Base-by-base conservation (phyloP, 1,284 basidiomycete genomes). In the Uromyces viciae-fabae region DNA sequence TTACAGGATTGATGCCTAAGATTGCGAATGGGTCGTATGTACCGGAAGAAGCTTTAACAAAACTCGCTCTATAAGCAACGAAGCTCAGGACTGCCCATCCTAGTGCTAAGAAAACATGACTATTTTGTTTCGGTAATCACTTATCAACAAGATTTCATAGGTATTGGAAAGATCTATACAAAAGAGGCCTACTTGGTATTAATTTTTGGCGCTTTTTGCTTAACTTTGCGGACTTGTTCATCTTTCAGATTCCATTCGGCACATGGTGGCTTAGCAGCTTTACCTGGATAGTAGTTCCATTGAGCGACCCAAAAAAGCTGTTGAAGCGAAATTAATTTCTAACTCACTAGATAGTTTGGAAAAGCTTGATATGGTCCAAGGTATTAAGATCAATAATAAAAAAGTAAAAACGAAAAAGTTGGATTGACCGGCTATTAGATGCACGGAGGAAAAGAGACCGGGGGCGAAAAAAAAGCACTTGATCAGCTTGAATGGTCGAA, bases 1-100 rank as follows among this genome's bases (percentile, higher is more conserved):
- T 81, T 83, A 93, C 92, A n/a, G 88, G 86, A 17, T 88, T 88
- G 82, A 99, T 90, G 33, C 93, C 95, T 38, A 99, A 89, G 84
- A 99, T 96, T 84, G 94, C 91, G 84, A 96, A 99, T 0, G 97
- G 97, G 86, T 99, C 91, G 86, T 98, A 99, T 4, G 95, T 84
- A 58, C 83, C 46, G 22, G 84, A 87, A 82, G 90, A 91, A 86
- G 88, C 91, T 62, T 92, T 91, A 56, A 85, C 82, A 56, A 83
- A 88, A 83, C 83, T 89, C 74, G 91, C 90, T 85, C 90, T 89
- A 86, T 91, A 91, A 9, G 88, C 89, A 72, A 96, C 87, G 85
- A 89, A 91, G 15, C 88, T 91, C 78, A 95, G 90, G 2, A 90
- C 82, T 2, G 88, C 87, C 95, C 95, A 98, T 76, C 94, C 94